A percentile compares a stretch with the other conserved stretches of the same genome.
These are phyloP conservation scores for Penicillium rolfsii DNA, from an alignment of 2,329 filamentous ascomycete genomes.

Conservation along the genomic window DNA sequence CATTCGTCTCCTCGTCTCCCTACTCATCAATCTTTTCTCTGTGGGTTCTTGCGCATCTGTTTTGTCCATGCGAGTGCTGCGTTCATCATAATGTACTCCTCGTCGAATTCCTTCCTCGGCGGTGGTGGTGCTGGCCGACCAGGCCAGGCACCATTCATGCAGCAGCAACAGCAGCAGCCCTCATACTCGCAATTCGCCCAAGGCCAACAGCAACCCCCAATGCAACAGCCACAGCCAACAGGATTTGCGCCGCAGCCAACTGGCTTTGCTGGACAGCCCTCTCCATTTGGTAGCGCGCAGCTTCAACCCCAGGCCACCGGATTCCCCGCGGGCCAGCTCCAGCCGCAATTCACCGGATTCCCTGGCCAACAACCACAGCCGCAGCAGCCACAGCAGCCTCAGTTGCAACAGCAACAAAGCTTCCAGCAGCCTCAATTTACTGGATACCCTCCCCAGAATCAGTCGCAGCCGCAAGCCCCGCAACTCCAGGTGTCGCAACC, in stretches of 20 bases:
- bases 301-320: slow-evolving; percentile 72
- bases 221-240: slow-evolving; percentile 55
- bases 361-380: slow-evolving; percentile 42
- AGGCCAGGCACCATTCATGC: slow-evolving; percentile 61
- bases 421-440: slow-evolving; percentile 64
- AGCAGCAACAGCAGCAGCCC: slow-evolving; percentile 56
- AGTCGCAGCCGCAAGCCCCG: slow-evolving; percentile 27
- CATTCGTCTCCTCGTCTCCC: slow-evolving; percentile 32
- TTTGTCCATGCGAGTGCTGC: slow-evolving; percentile 33
- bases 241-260: slow-evolving; percentile 60
- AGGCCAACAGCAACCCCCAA: slow-evolving; percentile 55
- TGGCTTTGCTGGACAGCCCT: slow-evolving; percentile 59
- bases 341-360: slow-evolving; percentile 54
- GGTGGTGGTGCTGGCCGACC: slow-evolving; percentile 75
- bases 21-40: slow-evolving; percentile 29
- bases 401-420: slow-evolving; percentile 43
- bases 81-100: slow-evolving; percentile 75
- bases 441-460: slow-evolving; percentile 54
- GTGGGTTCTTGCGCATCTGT: slow-evolving; percentile 22
- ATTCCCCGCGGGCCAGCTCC: slow-evolving; percentile 56
- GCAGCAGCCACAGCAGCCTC: slow-evolving; percentile 52
- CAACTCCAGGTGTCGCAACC: slow-evolving; percentile 50
- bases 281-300: slow-evolving; percentile 55
- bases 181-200: slow-evolving; percentile 46
- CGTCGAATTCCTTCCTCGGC: slow-evolving; percentile 82